phyloP scores from a whole-genome alignment of 768 basidiomycete species.

The Mycena indigotica region DNA sequence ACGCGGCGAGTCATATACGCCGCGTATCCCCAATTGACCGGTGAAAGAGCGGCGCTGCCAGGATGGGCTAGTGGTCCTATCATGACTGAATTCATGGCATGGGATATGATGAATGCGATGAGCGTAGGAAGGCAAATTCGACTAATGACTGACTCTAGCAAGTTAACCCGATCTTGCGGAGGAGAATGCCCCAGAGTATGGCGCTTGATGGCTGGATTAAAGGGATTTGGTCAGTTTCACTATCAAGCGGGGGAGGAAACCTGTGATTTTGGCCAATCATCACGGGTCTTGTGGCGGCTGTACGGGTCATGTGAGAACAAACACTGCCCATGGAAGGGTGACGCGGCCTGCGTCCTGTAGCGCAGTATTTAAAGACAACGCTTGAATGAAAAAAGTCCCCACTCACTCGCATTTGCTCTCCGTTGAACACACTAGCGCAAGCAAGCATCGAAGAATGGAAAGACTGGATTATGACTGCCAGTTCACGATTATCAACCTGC shows the following conservation, averaged over 20 bases:
- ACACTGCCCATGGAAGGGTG: not conserved
- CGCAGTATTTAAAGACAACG: not conserved
- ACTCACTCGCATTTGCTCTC: not conserved
- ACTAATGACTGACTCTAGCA: not conserved
- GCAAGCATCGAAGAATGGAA: no score
- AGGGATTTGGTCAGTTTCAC: no score
- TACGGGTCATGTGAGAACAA: no score
- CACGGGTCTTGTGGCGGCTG: no score
- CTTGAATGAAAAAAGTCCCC: not conserved
- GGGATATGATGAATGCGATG: not conserved
- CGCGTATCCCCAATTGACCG: not conserved
- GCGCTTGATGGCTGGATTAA: no score
- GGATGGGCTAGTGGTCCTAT: not conserved
- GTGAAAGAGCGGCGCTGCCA: no score
- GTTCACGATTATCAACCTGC: not conserved
- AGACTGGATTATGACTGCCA: not conserved
- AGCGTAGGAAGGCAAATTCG: no score
- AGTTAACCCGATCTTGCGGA: not conserved
- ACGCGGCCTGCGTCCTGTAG: not conserved
- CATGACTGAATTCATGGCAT: not conserved
- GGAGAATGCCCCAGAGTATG: no score
- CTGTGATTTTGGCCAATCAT: no score
- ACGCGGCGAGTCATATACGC: not conserved
- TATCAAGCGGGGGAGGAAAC: no score
- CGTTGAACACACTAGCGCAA: no score